phyloP scores from a whole-genome alignment of 2,329 filamentous ascomycete species.

The Calonectria henricotiae region DNA sequence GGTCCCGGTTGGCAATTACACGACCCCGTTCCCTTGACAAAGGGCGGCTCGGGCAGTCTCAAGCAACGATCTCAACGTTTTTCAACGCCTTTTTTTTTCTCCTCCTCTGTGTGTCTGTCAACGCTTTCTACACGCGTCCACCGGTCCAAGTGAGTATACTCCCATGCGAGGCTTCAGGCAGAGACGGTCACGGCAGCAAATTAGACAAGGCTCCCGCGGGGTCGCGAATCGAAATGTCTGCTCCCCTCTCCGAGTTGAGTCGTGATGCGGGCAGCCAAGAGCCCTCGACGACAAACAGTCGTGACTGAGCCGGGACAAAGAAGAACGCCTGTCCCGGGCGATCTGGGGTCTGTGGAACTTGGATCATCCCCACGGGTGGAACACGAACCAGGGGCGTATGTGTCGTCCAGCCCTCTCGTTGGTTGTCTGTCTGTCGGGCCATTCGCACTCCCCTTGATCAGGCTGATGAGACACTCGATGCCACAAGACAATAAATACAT shows the following conservation, averaged over 20 bases:
- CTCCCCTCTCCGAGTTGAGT: background rate
- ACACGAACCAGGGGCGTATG: constrained; percentile 16
- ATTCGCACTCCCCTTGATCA: constrained; percentile 17
- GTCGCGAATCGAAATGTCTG: constrained; percentile 19
- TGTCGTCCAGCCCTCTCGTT: constrained; percentile 19
- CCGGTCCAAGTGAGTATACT: background rate
- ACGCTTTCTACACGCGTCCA: background rate
- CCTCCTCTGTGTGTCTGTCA: background rate
- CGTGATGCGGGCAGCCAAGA: background rate
- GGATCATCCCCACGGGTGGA: constrained; percentile 11
- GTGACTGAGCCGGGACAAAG: constrained; percentile 9
- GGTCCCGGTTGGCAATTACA: background rate
- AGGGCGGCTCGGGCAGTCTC: constrained; percentile 9
- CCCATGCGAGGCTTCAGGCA: constrained; percentile 12
- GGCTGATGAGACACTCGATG: constrained; percentile 28
- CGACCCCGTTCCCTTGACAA: constrained; percentile 6
- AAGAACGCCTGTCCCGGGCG: constrained; percentile 31
- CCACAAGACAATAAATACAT: constrained; percentile 16
- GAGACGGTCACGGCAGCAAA: constrained; percentile 27
- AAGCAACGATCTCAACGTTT: constrained; percentile 10
- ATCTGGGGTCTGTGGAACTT: constrained; percentile 33
- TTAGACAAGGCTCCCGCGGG: constrained; percentile 41
- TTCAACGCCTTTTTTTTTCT: constrained; percentile 10
- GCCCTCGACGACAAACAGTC: constrained; percentile 4
- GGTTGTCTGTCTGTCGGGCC: background rate